Percentiles rank a stretch among this genome's conserved stretches.
These are phyloP conservation scores for Arthonia radiata DNA, from an alignment of 495 filamentous ascomycete genomes.

Conservation along the genomic window DNA sequence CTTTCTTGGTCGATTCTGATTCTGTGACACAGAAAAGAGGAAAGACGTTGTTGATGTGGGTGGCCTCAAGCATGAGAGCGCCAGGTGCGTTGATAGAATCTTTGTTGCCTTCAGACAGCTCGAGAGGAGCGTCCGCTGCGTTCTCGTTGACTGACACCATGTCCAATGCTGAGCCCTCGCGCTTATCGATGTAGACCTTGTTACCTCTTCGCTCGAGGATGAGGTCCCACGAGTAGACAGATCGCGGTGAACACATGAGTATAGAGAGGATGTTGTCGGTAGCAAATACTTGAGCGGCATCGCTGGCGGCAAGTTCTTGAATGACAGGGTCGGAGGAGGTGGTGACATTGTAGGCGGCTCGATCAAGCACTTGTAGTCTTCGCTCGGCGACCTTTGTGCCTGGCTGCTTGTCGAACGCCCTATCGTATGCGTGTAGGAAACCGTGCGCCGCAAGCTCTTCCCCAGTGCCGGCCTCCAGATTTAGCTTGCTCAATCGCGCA, in stretches of 20 bases:
- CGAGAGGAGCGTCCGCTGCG: conserved; percentile 82
- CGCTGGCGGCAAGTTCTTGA: conserved; percentile 86
- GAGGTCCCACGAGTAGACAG: conserved; percentile 94
- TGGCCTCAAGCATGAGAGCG: conserved; percentile 84
- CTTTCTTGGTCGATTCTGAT: conserved; percentile 45
- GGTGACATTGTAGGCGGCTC: conserved; percentile 91
- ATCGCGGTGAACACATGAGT: conserved; percentile 94
- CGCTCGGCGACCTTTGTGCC: conserved; percentile 61
- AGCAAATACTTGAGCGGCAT: conserved; percentile 90
- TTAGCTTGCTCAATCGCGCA: conserved; percentile 78
- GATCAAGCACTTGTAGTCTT: conserved; percentile 66
- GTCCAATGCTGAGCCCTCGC: conserved; percentile 76
- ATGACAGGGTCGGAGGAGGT: conserved; percentile 89
- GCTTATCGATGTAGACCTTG: conserved; percentile 98
- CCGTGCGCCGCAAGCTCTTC: conserved; percentile 90
- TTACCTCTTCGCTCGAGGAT: conserved; percentile 72
- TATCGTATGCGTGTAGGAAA: conserved; percentile 94
- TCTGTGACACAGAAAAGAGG: conserved; percentile 80
- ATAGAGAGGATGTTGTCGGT: conserved; percentile 92
- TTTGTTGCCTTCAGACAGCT: conserved; percentile 76
- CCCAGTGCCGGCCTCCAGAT: conserved; percentile 77
- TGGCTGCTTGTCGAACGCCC: conserved; percentile 72
- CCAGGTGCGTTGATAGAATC: conserved; percentile 78
- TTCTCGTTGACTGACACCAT: conserved; percentile 98
- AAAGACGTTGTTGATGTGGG: conserved; percentile 99